Conservation (phyloP, 495 filamentous ascomycete genomes). For the Aspergillus sclerotioniger region DNA sequence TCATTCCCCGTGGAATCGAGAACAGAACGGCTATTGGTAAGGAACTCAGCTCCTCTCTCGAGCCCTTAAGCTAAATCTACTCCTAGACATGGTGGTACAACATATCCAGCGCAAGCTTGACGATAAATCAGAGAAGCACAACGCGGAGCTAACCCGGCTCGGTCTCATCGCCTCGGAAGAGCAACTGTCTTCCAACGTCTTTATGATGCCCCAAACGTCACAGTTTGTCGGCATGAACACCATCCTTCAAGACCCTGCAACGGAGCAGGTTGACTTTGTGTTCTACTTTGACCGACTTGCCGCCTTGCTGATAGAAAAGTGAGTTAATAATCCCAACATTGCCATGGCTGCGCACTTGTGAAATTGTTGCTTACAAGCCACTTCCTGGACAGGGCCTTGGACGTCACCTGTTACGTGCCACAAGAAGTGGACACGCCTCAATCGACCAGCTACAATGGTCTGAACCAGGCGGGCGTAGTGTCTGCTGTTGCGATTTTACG, state of each 20-base stretch:
- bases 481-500: conserved; percentile 87
- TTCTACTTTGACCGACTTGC: conserved; percentile 93
- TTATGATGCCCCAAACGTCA: conserved; percentile 66
- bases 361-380: neutral
- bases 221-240: conserved; percentile 88
- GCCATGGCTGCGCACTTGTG: neutral
- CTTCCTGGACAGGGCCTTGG: conserved; percentile 58
- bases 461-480: conserved; percentile 63
- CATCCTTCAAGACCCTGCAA: conserved; percentile 78
- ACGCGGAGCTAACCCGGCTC: conserved; percentile 68
- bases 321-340: conserved; percentile 16
- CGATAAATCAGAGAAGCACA: conserved; percentile 82
- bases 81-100: conserved; percentile 78
- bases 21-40: conserved; percentile 88
- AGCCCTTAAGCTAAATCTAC: conserved; percentile 17
- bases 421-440: conserved; percentile 66
- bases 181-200: conserved; percentile 68
- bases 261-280: conserved; percentile 83
- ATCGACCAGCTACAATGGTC: conserved; percentile 63
- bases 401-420: conserved; percentile 63
- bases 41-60: conserved; percentile 13
- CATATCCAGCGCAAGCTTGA: conserved; percentile 80
- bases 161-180: conserved; percentile 65
- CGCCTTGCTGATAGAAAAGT: conserved; percentile 81
- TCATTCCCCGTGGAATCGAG: conserved; percentile 90